Percentiles rank a stretch among this genome's conserved stretches.
phyloP scores from a whole-genome alignment of 441 rosid species.

The Metrosideros polymorpha region DNA sequence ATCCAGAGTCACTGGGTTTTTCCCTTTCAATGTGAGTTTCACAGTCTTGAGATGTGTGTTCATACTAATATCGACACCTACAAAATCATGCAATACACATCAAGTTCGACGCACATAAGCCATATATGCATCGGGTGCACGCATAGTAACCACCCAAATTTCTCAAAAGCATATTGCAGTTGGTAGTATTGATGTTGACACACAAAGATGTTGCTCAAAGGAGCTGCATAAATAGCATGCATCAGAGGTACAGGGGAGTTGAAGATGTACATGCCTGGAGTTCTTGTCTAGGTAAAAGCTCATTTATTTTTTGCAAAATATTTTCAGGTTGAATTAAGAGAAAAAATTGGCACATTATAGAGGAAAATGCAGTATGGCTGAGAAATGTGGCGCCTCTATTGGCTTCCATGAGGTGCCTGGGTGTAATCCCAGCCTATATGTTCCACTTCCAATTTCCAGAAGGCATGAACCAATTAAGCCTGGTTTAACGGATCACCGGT shows the following conservation, averaged over 20 bases:
- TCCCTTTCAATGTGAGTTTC: slow-evolving; percentile 86
- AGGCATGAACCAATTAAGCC: not conserved
- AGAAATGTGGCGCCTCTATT: not conserved
- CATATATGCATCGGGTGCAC: not conserved
- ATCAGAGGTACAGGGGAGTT: not conserved
- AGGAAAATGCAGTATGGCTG: not conserved
- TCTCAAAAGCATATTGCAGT: not conserved
- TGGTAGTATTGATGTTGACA: rapidly evolving
- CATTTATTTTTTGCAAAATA: not conserved
- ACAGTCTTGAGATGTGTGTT: slow-evolving; percentile 92
- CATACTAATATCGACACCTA: slow-evolving; percentile 96
- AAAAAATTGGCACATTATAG: not conserved
- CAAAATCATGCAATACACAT: slow-evolving; percentile 1
- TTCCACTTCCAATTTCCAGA: not conserved
- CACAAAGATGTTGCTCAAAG: not conserved
- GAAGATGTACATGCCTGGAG: not conserved
- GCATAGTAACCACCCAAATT: not conserved
- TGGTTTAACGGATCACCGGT: not conserved
- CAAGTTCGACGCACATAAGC: not conserved
- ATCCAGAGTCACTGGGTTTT: slow-evolving; percentile 83
- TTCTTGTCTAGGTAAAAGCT: not conserved
- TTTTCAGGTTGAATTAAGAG: not conserved
- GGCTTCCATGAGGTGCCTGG: not conserved
- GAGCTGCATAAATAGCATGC: not conserved
- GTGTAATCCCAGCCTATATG: not conserved